Conservation (phyloP, 495 filamentous ascomycete genomes). For the Hypoxylon crocopeplum region DNA sequence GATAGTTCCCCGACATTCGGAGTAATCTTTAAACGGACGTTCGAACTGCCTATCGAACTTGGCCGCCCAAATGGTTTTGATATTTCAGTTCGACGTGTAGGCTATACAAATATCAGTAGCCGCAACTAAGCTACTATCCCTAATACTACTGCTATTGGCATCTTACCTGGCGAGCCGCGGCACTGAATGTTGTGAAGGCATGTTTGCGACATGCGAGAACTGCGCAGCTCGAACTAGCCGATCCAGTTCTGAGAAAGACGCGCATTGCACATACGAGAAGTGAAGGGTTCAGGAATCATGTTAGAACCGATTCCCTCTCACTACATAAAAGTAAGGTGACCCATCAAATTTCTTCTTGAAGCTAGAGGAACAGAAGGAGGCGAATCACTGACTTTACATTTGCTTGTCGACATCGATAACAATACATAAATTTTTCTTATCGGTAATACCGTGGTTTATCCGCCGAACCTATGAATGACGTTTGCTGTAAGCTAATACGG, state of each 20-base stretch:
- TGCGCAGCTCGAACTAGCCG: slow-evolving; percentile 33
- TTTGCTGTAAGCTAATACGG: not conserved
- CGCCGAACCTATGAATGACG: too few relatives aligned
- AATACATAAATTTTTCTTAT: slow-evolving; percentile 20
- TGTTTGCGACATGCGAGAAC: slow-evolving; percentile 13
- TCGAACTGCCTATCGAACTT: not conserved
- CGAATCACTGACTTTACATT: not conserved
- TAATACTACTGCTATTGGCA: not conserved
- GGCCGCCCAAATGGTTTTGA: too few relatives aligned
- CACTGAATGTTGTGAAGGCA: slow-evolving; percentile 27
- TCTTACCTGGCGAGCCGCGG: not conserved
- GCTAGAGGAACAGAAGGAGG: not conserved
- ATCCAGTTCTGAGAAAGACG: slow-evolving; percentile 25
- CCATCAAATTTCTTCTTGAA: not conserved
- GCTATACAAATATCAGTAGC: not conserved
- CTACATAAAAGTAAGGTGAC: not conserved
- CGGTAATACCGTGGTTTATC: slow-evolving; percentile 1
- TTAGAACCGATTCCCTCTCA: slow-evolving; percentile 15
- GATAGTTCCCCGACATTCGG: not conserved
- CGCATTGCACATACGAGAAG: slow-evolving; percentile 34
- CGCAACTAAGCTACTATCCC: too few relatives aligned
- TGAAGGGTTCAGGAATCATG: slow-evolving; percentile 24
- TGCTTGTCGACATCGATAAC: not conserved
- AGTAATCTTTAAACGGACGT: not conserved
- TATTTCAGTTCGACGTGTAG: not conserved